phyloP scores from a whole-genome alignment of 108 stramenopile genomes.

The Stephanodiscus triporus region DNA sequence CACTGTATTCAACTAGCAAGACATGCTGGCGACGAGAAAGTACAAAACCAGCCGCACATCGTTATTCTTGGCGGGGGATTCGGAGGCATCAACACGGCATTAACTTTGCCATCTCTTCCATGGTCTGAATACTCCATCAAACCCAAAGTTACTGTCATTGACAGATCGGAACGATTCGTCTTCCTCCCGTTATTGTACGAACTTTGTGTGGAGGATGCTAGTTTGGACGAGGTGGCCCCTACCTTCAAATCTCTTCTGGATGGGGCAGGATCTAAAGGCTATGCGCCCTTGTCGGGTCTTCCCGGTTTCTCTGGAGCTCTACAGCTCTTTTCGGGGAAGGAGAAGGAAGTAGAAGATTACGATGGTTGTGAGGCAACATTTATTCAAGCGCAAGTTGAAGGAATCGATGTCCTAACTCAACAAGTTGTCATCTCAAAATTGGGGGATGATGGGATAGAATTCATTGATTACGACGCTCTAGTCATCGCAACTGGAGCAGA shows the following conservation, averaged over 20 bases:
- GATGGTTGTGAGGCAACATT: slow-evolving; percentile 24
- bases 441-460: slow-evolving; percentile 7
- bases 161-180: slow-evolving; percentile 82
- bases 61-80: slow-evolving; percentile 74
- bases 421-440: slow-evolving; percentile 27
- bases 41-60: slow-evolving; percentile 39
- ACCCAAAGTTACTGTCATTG: slow-evolving; percentile 73
- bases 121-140: slow-evolving; percentile 35
- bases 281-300: not conserved
- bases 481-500: slow-evolving; percentile 77
- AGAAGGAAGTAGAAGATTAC: slow-evolving; percentile 5
- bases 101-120: slow-evolving; percentile 52
- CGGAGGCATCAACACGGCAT: slow-evolving; percentile 67
- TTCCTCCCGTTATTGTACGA: slow-evolving; percentile 90
- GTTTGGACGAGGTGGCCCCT: slow-evolving; percentile 64
- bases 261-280: slow-evolving; percentile 2
- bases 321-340: slow-evolving; percentile 3
- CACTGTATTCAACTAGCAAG: not conserved
- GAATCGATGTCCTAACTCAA: slow-evolving; percentile 46
- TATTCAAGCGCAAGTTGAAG: slow-evolving; percentile 52
- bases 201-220: slow-evolving; percentile 71
- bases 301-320: slow-evolving; percentile 11
- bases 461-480: slow-evolving; percentile 67
- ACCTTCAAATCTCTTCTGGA: slow-evolving; percentile 61
- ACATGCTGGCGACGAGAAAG: not conserved